Percentiles rank a stretch among this genome's conserved stretches.
Evolutionary conservation across 345 rosid genomes (phyloP).

Genomic region (Eucalyptus curtisii): DNA sequence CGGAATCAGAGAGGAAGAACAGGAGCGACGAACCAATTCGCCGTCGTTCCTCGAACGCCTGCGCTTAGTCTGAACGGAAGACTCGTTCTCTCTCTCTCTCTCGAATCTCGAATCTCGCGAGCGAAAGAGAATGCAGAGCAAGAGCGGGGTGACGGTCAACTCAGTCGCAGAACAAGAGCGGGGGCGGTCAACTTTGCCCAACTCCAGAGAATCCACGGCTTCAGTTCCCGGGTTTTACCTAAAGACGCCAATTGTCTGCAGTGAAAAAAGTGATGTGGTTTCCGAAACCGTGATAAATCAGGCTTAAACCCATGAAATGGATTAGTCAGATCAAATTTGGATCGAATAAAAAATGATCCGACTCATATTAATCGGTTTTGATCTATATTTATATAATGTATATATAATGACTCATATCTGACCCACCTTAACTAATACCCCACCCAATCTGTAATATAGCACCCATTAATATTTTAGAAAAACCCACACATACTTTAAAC

Average conservation of each 20-base stretch:
- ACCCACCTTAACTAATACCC: fast-evolving
- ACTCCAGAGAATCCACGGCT: not conserved
- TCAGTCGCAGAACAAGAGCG: too few species aligned
- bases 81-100: not conserved
- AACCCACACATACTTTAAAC: too few species aligned
- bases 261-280: not conserved
- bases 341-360: fast-evolving
- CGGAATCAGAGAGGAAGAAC: not conserved
- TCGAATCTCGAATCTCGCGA: not conserved
- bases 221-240: not conserved
- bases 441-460: too few species aligned
- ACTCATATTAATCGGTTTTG: too few species aligned
- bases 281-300: not conserved
- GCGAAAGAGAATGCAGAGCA: not conserved
- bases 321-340: fast-evolving
- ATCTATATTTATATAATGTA: too few species aligned
- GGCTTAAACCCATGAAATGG: too few species aligned
- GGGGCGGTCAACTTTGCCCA: not conserved
- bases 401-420: too few species aligned
- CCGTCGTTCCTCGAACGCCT: not conserved
- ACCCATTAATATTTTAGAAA: too few species aligned
- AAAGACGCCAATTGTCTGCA: not conserved
- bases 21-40: not conserved
- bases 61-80: not conserved
- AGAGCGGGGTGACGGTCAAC: not conserved